Evolutionary conservation across 2,329 filamentous ascomycete species (phyloP).

Genomic region (Hyphodiscus sp.): DNA sequence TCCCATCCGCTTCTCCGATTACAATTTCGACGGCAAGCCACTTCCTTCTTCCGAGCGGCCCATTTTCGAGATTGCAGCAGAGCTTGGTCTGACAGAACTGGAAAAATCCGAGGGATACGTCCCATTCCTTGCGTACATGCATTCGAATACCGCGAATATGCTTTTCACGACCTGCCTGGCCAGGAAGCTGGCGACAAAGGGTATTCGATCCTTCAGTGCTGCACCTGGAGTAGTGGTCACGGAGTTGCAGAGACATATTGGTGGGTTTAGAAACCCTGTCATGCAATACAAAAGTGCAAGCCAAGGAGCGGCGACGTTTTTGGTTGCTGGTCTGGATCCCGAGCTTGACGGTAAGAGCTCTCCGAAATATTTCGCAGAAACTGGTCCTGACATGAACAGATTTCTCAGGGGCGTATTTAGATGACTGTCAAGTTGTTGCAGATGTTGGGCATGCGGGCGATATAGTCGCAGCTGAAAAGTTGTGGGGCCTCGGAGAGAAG

Average conservation of each 20-base stretch:
- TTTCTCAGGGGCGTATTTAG: background rate
- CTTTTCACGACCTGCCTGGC: slow-evolving; percentile 28
- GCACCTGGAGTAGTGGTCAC: slow-evolving; percentile 21
- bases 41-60: background rate
- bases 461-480: background rate
- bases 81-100: background rate
- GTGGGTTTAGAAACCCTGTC: background rate
- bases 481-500: background rate
- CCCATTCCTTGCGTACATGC: slow-evolving; percentile 30
- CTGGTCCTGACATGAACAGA: background rate
- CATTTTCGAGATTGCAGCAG: background rate
- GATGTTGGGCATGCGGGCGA: background rate
- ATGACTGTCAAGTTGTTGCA: background rate
- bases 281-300: background rate
- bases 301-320: background rate
- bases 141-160: slow-evolving; percentile 33
- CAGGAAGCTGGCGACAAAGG: slow-evolving; percentile 19
- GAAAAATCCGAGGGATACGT: slow-evolving; percentile 26
- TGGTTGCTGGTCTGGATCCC: background rate
- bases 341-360: background rate
- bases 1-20: slow-evolving; percentile 31
- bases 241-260: background rate
- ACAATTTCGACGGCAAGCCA: background rate
- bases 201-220: slow-evolving; percentile 24
- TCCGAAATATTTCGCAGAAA: background rate